phyloP scores from a whole-genome alignment of 495 filamentous ascomycete genomes.

The Hyaloscypha bicolor region DNA sequence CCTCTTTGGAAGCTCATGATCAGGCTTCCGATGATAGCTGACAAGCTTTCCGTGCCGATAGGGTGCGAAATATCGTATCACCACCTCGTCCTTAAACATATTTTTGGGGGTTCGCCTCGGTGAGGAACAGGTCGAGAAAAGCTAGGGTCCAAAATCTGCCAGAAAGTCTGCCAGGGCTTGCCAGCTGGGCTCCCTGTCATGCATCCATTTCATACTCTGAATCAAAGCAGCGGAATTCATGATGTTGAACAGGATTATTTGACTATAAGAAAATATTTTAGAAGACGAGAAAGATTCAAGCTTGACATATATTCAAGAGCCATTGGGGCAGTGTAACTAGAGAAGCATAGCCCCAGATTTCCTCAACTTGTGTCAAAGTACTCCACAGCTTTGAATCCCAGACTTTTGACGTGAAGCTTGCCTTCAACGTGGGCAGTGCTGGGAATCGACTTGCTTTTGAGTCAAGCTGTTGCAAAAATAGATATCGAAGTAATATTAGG shows the following conservation, averaged over 20 bases:
- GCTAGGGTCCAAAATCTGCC: neutral
- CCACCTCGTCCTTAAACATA: neutral
- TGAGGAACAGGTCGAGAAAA: neutral
- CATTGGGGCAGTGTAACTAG: neutral
- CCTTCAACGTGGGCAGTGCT: neutral
- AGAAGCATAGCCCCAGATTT: neutral
- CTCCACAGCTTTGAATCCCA: neutral
- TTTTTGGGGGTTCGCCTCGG: neutral
- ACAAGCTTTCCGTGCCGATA: neutral
- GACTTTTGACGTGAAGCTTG: neutral
- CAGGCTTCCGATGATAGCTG: neutral
- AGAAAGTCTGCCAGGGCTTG: neutral
- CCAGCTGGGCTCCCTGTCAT: neutral
- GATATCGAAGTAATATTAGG: neutral
- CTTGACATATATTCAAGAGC: slow-evolving; percentile 1
- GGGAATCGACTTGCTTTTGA: neutral
- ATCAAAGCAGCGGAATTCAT: neutral
- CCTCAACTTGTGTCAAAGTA: neutral
- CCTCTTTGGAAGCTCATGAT: neutral
- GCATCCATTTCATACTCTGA: neutral
- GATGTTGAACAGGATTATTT: neutral
- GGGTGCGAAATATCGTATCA: neutral
- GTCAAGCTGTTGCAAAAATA: neutral
- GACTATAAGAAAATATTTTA: neutral
- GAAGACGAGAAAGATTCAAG: neutral